phyloP scores from a whole-genome alignment of 371 early-diverging fungal genomes.

The Lichtheimia ramosa region DNA sequence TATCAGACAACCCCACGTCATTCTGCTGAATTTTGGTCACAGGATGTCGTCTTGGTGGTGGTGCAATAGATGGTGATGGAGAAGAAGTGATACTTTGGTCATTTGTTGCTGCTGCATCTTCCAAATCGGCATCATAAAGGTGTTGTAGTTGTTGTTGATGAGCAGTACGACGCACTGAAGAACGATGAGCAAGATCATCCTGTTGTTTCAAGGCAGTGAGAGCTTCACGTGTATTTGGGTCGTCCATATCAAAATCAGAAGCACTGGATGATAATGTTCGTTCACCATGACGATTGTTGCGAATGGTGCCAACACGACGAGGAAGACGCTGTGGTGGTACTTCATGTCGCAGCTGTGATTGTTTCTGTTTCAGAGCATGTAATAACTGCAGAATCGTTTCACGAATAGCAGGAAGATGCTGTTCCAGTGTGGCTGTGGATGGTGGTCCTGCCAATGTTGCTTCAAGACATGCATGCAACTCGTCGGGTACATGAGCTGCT shows the following conservation, averaged over 20 bases:
- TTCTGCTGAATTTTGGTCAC: background rate
- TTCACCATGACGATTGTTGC: background rate
- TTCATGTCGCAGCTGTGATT: conserved; percentile 41
- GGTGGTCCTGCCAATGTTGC: conserved; percentile 48
- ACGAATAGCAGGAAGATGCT: conserved; percentile 55
- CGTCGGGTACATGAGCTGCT: conserved; percentile 51
- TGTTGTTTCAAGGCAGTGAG: conserved; percentile 24
- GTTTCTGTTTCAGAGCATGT: conserved; percentile 55
- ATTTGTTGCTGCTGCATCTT: too few species aligned
- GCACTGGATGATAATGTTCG: background rate
- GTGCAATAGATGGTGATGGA: background rate
- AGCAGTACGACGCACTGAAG: conserved; percentile 6
- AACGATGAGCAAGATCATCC: conserved; percentile 4
- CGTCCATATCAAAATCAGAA: conserved; percentile 30
- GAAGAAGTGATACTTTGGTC: too few species aligned
- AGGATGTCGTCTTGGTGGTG: conserved; percentile 4
- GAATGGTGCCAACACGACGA: too few species aligned
- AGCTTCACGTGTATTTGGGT: conserved; percentile 29
- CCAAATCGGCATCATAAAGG: too few species aligned
- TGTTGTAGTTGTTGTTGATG: too few species aligned
- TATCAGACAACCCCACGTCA: background rate
- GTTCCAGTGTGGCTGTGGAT: conserved; percentile 47
- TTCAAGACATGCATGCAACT: conserved; percentile 46
- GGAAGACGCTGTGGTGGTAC: conserved; percentile 1
- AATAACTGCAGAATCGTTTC: conserved; percentile 55